Evolutionary conservation across 306 rosid species (phyloP), one percentile per base, ranked within the genome.

Genomic region (Vigna radiata): DNA sequence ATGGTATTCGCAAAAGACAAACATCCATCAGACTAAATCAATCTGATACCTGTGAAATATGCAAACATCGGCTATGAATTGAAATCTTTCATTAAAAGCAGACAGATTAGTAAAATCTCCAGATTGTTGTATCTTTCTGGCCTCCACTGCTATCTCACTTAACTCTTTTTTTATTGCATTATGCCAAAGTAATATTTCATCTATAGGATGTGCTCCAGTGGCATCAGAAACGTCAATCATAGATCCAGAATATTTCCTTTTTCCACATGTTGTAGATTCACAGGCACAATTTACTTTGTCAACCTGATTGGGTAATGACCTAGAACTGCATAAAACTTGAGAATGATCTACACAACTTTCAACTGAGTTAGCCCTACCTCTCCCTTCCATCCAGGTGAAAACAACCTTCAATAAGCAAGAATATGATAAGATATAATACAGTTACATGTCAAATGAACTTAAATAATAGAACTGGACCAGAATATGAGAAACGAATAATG

Each of bases 171-270:
- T 89, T 60, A 96, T 91, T 61, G 99, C 99, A 86, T 91, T 91
- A 87, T 96, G 99, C 99, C 99, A 96, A 62, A 91, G 90, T 86
- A 93, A 85, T 83, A 91, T 96, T 82, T 93, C 98, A 86, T 96
- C 89, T 58, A 96, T 96, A 17, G 98, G 99, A 83, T 91, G 97
- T 14, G 79, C 80, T 69, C 72, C 97, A 71, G 61, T 72, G 75
- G 68, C 59, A 78, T 88, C 91, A 52, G 85, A 86, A 81, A 63
- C 75, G 78, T 88, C 98, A 14, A 36, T 71, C 85, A 77, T 55
- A 60, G 91, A 86, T 79, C 87, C 96, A 76, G 82, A 68, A 85
- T 86, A 77, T 87, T 93, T 93, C 87, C 98, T 83, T 89, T 96
- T 93, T 56, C 99, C 96, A 31, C 81, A 88, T 73, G 83, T 79